Percentiles rank a stretch among this genome's conserved stretches.
These are phyloP conservation scores for Naganishia kalamii DNA, from an alignment of 768 basidiomycete genomes.

Conservation along the genomic window DNA sequence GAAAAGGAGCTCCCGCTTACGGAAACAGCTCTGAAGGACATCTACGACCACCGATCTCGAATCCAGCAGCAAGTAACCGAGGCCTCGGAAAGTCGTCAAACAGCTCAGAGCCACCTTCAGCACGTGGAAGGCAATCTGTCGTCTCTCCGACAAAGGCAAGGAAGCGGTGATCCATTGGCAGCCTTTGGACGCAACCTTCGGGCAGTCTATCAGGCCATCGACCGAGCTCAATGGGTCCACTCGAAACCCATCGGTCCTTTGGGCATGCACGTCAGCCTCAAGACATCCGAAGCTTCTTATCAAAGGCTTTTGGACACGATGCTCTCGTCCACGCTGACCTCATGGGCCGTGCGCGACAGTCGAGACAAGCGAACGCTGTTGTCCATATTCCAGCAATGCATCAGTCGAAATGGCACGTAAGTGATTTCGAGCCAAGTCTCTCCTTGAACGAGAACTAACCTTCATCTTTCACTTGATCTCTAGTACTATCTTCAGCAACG, in stretches of 20 bases:
- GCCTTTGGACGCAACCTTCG: slow-evolving; percentile 39
- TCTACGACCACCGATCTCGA: slow-evolving; percentile 1
- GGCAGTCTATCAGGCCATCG: slow-evolving; percentile 37
- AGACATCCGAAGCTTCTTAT: slow-evolving; percentile 57
- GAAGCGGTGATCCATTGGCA: slow-evolving; percentile 42
- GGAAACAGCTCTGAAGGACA: slow-evolving; percentile 5
- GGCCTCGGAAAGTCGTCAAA: slow-evolving; percentile 27
- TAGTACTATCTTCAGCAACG: slow-evolving; percentile 54
- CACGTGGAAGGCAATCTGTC: slow-evolving; percentile 40
- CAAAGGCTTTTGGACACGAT: slow-evolving; percentile 60
- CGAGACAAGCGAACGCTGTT: slow-evolving; percentile 60
- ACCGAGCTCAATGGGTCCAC: slow-evolving; percentile 31
- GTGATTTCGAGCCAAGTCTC: neutral
- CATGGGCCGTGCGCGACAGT: slow-evolving; percentile 68
- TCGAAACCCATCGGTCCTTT: slow-evolving; percentile 55
- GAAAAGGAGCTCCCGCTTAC: neutral
- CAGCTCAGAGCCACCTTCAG: slow-evolving; percentile 40
- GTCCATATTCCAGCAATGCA: slow-evolving; percentile 48
- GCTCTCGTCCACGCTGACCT: slow-evolving; percentile 57
- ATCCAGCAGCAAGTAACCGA: slow-evolving; percentile 9
- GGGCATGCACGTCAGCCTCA: slow-evolving; percentile 68
- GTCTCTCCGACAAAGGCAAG: slow-evolving; percentile 19
- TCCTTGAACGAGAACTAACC: neutral
- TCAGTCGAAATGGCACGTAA: slow-evolving; percentile 14
- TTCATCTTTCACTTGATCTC: slow-evolving; percentile 34